phyloP scores from a whole-genome alignment of 2,329 filamentous ascomycete genomes.

The Alternaria novae-zelandiae region DNA sequence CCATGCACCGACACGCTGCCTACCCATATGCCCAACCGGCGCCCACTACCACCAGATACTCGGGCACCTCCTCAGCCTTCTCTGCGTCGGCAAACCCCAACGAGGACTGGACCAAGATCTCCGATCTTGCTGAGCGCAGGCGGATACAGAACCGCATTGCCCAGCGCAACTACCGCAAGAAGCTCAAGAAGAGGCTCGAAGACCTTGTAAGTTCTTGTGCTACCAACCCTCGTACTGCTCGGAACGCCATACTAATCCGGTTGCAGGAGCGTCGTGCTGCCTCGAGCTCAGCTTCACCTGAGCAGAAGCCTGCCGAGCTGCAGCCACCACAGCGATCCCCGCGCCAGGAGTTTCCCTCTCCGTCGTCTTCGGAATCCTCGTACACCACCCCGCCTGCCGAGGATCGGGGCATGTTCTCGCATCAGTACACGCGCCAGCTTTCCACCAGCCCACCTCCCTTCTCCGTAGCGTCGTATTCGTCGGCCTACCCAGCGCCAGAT shows the following conservation, averaged over 20 bases:
- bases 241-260: slow-evolving; percentile 23
- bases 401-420: slow-evolving; percentile 67
- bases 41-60: slow-evolving; percentile 63
- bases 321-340: slow-evolving; percentile 48
- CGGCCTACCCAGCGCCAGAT: slow-evolving; percentile 71
- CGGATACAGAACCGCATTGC: slow-evolving; percentile 98
- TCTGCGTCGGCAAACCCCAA: slow-evolving; percentile 93
- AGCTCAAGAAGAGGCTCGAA: slow-evolving; percentile 88
- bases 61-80: slow-evolving; percentile 90
- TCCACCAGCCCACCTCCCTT: slow-evolving; percentile 76
- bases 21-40: slow-evolving; percentile 52
- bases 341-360: slow-evolving; percentile 46
- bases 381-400: slow-evolving; percentile 65
- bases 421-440: slow-evolving; percentile 70
- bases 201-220: slow-evolving; percentile 60
- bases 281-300: slow-evolving; percentile 64
- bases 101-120: slow-evolving; percentile 99
- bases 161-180: slow-evolving; percentile 96
- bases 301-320: slow-evolving; percentile 63
- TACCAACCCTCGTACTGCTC: slow-evolving; percentile 14
- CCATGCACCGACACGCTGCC: slow-evolving; percentile 54
- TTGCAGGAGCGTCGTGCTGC: slow-evolving; percentile 72
- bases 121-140: slow-evolving; percentile 90
- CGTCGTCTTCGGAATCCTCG: slow-evolving; percentile 45
- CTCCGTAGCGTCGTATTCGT: slow-evolving; percentile 60